These are phyloP conservation scores for Trypanosoma conorhini DNA, from an alignment of 208 protist species.

Conservation along the genomic window DNA sequence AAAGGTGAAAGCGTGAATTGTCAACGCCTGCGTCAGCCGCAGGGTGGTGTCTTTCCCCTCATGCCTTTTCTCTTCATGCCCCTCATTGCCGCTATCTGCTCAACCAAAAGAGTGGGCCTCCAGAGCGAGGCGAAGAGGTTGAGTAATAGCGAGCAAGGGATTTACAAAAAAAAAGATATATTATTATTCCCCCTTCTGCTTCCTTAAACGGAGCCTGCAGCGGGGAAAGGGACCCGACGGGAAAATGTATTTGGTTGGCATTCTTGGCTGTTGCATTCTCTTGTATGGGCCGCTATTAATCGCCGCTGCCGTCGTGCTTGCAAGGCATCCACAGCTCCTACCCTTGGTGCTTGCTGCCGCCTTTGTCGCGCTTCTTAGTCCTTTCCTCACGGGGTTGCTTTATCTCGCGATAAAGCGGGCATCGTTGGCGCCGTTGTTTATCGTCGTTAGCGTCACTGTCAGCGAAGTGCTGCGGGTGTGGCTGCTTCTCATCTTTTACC, in stretches of 20 bases:
- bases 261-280: slow-evolving; percentile 21
- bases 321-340: slow-evolving; percentile 18
- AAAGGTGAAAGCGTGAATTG: too few species aligned
- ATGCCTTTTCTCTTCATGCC: too few species aligned
- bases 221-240: neutral
- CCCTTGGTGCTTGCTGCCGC: slow-evolving; percentile 12
- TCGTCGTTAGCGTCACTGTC: slow-evolving; percentile 31
- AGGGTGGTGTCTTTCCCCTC: too few species aligned
- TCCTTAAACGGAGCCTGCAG: neutral
- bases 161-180: too few species aligned
- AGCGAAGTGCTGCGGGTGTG: slow-evolving; percentile 27
- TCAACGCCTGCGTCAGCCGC: too few species aligned
- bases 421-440: slow-evolving; percentile 10
- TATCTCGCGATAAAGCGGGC: slow-evolving; percentile 2
- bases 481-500: slow-evolving; percentile 32
- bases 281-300: slow-evolving; percentile 16
- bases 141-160: slow-evolving; percentile 4
- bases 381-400: slow-evolving; percentile 22
- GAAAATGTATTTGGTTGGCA: slow-evolving; percentile 24
- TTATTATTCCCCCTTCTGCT: too few species aligned
- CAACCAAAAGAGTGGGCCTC: neutral
- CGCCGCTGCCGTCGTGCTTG: neutral
- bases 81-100: neutral
- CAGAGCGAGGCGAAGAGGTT: neutral
- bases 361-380: slow-evolving; percentile 15